Base-by-base conservation (phyloP, 2,329 filamentous ascomycete genomes). In the Ophiosphaerella herpotricha region DNA sequence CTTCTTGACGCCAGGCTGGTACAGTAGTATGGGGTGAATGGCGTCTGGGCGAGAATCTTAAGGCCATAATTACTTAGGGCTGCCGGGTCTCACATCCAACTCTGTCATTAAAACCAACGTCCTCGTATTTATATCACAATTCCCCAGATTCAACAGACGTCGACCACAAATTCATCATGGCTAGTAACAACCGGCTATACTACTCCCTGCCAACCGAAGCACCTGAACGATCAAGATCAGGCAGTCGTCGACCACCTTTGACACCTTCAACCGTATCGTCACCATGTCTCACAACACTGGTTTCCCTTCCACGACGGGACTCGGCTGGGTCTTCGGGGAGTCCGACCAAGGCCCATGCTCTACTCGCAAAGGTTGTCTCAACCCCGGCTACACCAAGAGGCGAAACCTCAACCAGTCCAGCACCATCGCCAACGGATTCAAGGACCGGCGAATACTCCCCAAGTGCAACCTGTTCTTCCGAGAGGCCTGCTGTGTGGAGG, bases 181-280 rank as follows among this genome's bases (percentile, higher is more conserved):
- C 71, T 34, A 66, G 57, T 62, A 61, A 68, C 56, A 54, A 50
- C 48, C 61, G 63, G 55, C 72, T 71, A 61, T 73, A 74, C 65
- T 72, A 70, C 57, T 70, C 71, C 47, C 67, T 74, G 29, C 69
- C 71, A 39, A 67, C 68, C 24, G 70, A 68, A 48, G 62, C 70
- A 50, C 69, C 71, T 32, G 58, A 66, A 42, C 65, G 61, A 50
- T 64, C 63, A 41, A 63, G 66, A 61, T 64, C 70, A 60, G 66
- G 60, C 62, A 72, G 64, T 59, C 71, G 74, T 50, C 73, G 75
- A 39, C 74, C 74, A 48, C 74, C 75, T 64, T 68, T 78, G 48
- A 77, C 75, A 43, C 75, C 75, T 52, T 76, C 75, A 24, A 77
- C 74, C 39, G 74, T 77, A 32, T 77, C 75, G 33, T 76, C 75